A percentile compares a stretch with the other conserved stretches of the same genome.
Evolutionary conservation across 2,329 filamentous ascomycete species (phyloP).

Genomic region (Xylariaceae sp.): DNA sequence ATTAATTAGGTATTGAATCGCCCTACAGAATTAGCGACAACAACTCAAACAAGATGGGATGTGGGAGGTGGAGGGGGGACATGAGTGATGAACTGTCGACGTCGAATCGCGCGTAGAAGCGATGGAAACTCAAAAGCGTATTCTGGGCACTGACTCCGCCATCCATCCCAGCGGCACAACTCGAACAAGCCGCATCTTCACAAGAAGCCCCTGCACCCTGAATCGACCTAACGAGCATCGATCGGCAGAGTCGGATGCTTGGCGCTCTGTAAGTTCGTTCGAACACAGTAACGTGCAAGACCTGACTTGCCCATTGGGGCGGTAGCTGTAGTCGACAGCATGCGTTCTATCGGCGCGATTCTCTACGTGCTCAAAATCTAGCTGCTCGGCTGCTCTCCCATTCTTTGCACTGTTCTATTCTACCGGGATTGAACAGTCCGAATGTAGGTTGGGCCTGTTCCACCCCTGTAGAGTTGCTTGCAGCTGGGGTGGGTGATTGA

Average conservation of each 20-base stretch:
- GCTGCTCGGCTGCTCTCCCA: neutral
- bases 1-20: constrained; percentile 9
- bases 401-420: neutral
- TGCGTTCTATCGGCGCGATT: neutral
- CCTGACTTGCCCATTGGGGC: constrained; percentile 22
- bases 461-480: constrained; percentile 12
- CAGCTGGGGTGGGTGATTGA: constrained; percentile 13
- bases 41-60: too few relatives aligned
- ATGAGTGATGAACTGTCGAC: too few relatives aligned
- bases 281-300: constrained; percentile 6
- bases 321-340: constrained; percentile 6
- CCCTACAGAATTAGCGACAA: too few relatives aligned
- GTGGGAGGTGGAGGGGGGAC: too few relatives aligned
- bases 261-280: constrained; percentile 10
- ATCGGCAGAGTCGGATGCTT: constrained; percentile 5
- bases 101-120: too few relatives aligned
- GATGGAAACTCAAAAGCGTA: too few relatives aligned
- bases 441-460: constrained; percentile 2
- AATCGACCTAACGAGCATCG: constrained; percentile 1
- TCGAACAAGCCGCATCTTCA: too few relatives aligned
- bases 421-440: constrained; percentile 1
- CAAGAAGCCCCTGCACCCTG: neutral
- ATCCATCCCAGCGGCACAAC: too few relatives aligned
- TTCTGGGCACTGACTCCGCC: too few relatives aligned
- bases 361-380: neutral